Percentiles rank a stretch among this genome's conserved stretches.
phyloP scores from a whole-genome alignment of 129 eudicot genomes.

The Rutidosis leptorrhynchoides region DNA sequence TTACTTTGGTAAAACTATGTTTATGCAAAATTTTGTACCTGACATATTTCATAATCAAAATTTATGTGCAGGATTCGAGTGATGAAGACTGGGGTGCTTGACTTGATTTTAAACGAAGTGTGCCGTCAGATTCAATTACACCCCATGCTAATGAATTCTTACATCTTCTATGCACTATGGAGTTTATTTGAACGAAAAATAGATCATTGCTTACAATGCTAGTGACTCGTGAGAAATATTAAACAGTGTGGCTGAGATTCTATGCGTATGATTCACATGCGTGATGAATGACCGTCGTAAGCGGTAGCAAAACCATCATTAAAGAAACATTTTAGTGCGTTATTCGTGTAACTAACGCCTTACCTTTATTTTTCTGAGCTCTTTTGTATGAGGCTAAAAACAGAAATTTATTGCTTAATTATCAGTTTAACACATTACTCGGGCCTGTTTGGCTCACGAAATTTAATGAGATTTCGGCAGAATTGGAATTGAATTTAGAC shows the following conservation, averaged over 20 bases:
- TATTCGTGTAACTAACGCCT: neutral
- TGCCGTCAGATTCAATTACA: neutral
- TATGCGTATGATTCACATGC: neutral
- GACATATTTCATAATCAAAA: neutral
- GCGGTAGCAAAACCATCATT: neutral
- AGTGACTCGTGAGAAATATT: neutral
- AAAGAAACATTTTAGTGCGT: neutral
- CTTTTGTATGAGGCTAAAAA: neutral
- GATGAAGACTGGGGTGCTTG: conserved; percentile 40
- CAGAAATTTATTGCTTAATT: no score
- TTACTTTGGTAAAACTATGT: no score
- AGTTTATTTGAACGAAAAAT: neutral
- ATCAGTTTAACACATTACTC: no score
- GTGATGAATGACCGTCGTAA: neutral
- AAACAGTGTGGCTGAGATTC: neutral
- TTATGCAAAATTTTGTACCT: no score
- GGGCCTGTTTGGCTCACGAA: no score
- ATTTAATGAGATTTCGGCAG: no score
- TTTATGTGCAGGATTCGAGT: conserved; percentile 30
- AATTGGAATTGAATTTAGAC: no score
- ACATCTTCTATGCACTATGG: neutral
- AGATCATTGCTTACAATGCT: neutral
- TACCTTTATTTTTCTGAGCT: neutral
- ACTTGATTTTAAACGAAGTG: neutral
- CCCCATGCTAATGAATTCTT: neutral